Conservation (phyloP, 306 rosid species). For the Coriaria nepalensis region DNA sequence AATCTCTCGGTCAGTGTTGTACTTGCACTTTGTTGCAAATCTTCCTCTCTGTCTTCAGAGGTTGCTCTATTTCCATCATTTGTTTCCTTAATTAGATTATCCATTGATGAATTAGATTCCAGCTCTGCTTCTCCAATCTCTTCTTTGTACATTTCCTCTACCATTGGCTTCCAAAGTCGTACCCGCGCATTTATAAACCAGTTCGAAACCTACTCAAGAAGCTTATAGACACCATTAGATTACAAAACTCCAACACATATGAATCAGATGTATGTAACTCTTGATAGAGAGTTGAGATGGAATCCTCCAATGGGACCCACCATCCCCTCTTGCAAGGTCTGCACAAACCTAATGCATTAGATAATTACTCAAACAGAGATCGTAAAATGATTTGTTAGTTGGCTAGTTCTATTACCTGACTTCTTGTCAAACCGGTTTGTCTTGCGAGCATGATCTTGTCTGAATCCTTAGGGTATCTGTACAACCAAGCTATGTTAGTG, state of each 20-base stretch:
- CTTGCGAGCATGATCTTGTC: constrained; percentile 82
- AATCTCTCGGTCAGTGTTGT: constrained; percentile 33
- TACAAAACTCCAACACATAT: neutral
- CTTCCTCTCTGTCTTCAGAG: constrained; percentile 34
- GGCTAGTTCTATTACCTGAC: constrained; percentile 38
- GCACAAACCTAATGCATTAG: neutral
- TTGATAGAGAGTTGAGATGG: no score
- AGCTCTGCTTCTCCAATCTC: constrained; percentile 48
- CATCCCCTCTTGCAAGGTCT: no score
- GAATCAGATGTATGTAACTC: no score
- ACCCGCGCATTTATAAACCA: constrained; percentile 87
- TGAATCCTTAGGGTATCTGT: constrained; percentile 78
- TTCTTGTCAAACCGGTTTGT: constrained; percentile 74
- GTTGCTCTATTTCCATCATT: constrained; percentile 29
- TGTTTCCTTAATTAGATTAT: constrained; percentile 35
- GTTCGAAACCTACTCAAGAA: constrained; percentile 51
- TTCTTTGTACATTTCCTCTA: constrained; percentile 82
- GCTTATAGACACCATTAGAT: constrained; percentile 2
- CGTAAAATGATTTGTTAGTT: no score
- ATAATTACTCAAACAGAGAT: neutral
- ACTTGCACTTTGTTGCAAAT: constrained; percentile 39
- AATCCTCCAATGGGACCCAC: no score
- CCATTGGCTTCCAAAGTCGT: constrained; percentile 90
- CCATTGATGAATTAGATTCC: constrained; percentile 58
- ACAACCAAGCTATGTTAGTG: neutral